Evolutionary conservation across 2,329 filamentous ascomycete genomes (phyloP).

Genomic region (Ophiocordyceps australis): DNA sequence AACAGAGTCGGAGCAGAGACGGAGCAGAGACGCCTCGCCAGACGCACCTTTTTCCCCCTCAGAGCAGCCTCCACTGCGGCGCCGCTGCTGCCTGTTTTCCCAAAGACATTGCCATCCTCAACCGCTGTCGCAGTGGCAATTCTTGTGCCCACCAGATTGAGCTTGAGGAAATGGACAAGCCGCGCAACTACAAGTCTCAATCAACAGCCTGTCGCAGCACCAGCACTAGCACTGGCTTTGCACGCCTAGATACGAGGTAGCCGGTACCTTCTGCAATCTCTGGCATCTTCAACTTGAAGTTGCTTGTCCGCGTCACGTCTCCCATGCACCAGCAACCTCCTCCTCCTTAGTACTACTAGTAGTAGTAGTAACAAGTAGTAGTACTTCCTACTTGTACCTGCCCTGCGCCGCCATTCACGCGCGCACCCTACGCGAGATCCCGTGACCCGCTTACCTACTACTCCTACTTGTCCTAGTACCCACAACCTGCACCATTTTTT

Average conservation of each 20-base stretch:
- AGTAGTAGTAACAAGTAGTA: too few species aligned
- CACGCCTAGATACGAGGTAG: too few species aligned
- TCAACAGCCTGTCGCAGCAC: too few species aligned
- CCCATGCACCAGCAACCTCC: too few species aligned
- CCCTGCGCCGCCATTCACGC: not conserved
- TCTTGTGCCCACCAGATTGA: constrained; percentile 68
- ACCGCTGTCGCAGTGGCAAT: constrained; percentile 52
- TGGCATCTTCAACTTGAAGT: too few species aligned
- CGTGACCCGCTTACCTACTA: constrained; percentile 6
- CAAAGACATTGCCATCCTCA: constrained; percentile 74
- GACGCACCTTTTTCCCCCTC: constrained; percentile 44
- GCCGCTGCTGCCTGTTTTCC: constrained; percentile 72
- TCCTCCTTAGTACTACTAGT: too few species aligned
- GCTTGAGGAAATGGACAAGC: constrained; percentile 68
- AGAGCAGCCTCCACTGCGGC: constrained; percentile 56
- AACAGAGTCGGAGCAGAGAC: too few species aligned
- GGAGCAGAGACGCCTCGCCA: not conserved
- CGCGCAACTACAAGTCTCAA: constrained; percentile 73
- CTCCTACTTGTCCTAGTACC: not conserved
- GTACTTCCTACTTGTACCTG: not conserved
- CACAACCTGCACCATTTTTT: not conserved
- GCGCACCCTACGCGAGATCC: constrained; percentile 11
- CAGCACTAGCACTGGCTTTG: too few species aligned
- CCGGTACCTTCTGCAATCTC: constrained; percentile 49
- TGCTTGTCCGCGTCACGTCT: too few species aligned